phyloP scores from a whole-genome alignment of 192 early-diverging fungal genomes.

The Backusella liffmaniae region DNA sequence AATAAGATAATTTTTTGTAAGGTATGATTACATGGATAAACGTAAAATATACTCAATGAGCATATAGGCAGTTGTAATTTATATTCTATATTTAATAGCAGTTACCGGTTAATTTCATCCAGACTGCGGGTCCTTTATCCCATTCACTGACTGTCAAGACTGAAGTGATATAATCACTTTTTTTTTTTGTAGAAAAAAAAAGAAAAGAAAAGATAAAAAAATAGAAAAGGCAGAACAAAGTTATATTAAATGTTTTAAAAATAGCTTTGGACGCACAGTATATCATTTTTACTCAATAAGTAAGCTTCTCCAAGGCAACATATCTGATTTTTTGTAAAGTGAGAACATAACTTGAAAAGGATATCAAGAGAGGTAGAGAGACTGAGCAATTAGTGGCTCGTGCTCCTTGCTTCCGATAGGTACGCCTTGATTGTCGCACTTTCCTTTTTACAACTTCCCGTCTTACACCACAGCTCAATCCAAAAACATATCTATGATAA shows the following conservation, averaged over 20 bases:
- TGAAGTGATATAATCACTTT: background rate
- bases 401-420: conserved; percentile 6
- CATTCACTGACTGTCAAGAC: background rate
- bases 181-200: background rate
- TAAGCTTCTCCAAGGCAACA: background rate
- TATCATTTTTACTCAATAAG: background rate
- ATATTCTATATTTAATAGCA: background rate
- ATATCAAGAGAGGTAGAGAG: background rate
- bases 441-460: background rate
- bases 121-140: background rate
- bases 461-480: background rate
- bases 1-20: background rate
- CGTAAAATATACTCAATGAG: background rate
- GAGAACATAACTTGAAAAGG: background rate
- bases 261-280: background rate
- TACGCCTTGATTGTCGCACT: conserved; percentile 5
- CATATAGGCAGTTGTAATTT: background rate
- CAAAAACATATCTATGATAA: background rate
- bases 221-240: background rate
- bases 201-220: background rate
- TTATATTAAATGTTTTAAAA: conserved; percentile 1
- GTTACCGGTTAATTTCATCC: background rate
- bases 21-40: background rate
- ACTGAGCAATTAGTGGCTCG: background rate
- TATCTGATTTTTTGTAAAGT: background rate